A percentile compares a stretch with the other conserved stretches of the same genome.
phyloP scores from a whole-genome alignment of 352 stramenopile genomes.

The Elongisporangium senticosum region DNA sequence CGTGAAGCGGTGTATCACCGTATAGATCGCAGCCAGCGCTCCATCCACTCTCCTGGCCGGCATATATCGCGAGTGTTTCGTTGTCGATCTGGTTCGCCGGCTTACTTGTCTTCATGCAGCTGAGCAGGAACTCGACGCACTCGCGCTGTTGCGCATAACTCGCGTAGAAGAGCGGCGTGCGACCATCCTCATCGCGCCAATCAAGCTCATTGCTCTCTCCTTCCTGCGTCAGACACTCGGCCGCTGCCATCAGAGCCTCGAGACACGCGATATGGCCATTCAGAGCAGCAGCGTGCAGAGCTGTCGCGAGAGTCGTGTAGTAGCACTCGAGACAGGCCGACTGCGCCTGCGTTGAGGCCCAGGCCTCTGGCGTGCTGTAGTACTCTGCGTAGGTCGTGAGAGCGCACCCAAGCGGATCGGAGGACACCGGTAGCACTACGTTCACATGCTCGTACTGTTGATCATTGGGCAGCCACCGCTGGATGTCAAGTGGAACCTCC shows the following conservation, averaged over 20 bases:
- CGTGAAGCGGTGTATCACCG: constrained; percentile 58
- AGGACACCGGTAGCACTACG: constrained; percentile 12
- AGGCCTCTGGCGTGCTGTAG: constrained; percentile 16
- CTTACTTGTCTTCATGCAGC: constrained; percentile 1
- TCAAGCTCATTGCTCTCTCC: constrained; percentile 27
- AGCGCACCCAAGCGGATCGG: constrained; percentile 29
- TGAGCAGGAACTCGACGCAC: constrained; percentile 38
- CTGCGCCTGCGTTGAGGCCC: not conserved
- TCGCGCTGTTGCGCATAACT: constrained; percentile 54
- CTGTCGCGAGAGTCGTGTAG: constrained; percentile 42
- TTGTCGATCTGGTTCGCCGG: not conserved
- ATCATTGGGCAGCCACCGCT: constrained; percentile 36
- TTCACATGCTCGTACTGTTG: constrained; percentile 36
- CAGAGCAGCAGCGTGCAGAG: constrained; percentile 50
- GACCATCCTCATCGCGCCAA: constrained; percentile 55
- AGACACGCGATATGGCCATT: constrained; percentile 50
- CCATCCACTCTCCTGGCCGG: not conserved
- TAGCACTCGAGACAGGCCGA: constrained; percentile 51
- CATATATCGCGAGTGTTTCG: not conserved
- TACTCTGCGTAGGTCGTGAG: constrained; percentile 52
- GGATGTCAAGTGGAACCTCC: constrained; percentile 25
- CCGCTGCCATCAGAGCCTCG: constrained; percentile 22
- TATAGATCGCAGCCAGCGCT: constrained; percentile 29
- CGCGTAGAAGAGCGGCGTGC: constrained; percentile 67
- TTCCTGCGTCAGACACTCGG: not conserved